These are phyloP conservation scores for Solanum pennellii DNA, from an alignment of 257 asterid species.

Conservation along the genomic window DNA sequence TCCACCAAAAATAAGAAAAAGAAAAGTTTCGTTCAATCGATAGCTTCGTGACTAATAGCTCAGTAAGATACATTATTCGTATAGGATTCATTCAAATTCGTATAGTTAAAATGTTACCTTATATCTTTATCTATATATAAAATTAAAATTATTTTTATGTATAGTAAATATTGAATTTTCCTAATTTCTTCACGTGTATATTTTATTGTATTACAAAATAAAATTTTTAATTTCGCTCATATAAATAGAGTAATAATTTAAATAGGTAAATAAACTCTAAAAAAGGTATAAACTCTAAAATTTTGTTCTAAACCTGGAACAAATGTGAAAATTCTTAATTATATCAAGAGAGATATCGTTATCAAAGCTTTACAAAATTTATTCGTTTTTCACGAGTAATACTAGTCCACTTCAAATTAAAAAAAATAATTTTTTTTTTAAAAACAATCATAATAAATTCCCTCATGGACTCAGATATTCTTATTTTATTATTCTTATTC, in stretches of 20 bases:
- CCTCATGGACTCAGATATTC: neutral
- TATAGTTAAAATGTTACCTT: neutral
- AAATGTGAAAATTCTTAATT: neutral
- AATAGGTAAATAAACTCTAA: neutral
- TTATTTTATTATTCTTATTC: neutral
- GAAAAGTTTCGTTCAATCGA: too few species aligned
- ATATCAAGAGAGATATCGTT: neutral
- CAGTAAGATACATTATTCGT: rapidly evolving
- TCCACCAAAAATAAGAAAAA: neutral
- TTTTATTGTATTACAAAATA: neutral
- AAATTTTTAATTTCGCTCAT: rapidly evolving
- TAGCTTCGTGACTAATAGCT: too few species aligned
- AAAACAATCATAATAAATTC: neutral
- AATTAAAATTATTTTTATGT: neutral
- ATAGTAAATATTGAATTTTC: neutral
- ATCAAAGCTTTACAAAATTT: neutral
- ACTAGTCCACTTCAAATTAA: neutral
- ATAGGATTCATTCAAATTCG: rapidly evolving
- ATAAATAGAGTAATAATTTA: neutral
- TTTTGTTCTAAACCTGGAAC: neutral
- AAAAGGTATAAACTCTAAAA: neutral
- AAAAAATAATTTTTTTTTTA: neutral
- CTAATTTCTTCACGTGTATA: neutral
- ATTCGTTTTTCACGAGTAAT: neutral
- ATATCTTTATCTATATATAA: neutral